Conservation (phyloP, 176 grass and related monocot genomes). For the Rhipidocladum racemiflorum region DNA sequence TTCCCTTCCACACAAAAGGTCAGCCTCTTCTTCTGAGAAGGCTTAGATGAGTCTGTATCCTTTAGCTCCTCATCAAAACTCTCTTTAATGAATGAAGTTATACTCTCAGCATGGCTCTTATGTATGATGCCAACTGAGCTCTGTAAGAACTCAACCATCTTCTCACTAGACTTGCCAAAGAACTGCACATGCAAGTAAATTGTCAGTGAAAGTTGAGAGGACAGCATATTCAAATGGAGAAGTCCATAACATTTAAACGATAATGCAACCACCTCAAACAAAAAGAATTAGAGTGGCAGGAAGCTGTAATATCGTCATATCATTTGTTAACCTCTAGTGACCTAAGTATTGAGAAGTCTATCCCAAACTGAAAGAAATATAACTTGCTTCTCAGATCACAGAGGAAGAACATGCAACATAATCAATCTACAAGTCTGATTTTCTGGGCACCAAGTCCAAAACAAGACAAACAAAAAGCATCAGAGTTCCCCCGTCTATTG, state of each 20-base stretch:
- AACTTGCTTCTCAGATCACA: background rate
- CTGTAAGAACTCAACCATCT: constrained; percentile 92
- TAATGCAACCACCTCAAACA: background rate
- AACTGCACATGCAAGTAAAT: constrained; percentile 49
- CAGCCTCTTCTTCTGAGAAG: constrained; percentile 59
- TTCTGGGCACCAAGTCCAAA: background rate
- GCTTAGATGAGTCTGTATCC: constrained; percentile 44
- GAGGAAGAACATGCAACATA: background rate
- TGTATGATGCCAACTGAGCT: constrained; percentile 90
- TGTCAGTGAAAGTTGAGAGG: background rate
- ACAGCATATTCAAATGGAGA: background rate
- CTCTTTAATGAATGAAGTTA: constrained; percentile 90
- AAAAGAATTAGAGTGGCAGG: background rate
- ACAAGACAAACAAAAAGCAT: background rate
- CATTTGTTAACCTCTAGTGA: background rate
- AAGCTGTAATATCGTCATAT: background rate
- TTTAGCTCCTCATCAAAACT: constrained; percentile 76
- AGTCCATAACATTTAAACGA: background rate
- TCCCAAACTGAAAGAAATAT: background rate
- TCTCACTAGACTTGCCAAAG: constrained; percentile 70
- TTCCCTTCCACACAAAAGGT: constrained; percentile 99
- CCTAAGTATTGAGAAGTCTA: background rate
- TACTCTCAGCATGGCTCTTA: constrained; percentile 92
- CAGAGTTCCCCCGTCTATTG: background rate
- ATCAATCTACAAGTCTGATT: background rate